Conservation (phyloP, 768 basidiomycete species). For the Lanmaoa rubissima region DNA sequence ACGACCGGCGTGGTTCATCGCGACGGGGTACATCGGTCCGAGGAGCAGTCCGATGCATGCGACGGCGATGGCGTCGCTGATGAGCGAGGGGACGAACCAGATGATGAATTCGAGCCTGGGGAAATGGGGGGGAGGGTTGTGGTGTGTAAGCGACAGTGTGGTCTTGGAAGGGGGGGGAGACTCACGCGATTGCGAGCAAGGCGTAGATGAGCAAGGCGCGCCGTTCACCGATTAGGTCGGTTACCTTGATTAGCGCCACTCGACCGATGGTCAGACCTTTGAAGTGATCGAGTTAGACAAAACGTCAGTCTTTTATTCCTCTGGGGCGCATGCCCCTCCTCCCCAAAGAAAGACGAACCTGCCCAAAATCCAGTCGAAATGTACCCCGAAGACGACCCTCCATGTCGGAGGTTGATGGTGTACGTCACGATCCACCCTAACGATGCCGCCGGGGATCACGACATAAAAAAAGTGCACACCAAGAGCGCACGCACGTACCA, state of each 20-base stretch:
- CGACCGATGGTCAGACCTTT: constrained; percentile 55
- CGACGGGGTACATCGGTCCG: constrained; percentile 47
- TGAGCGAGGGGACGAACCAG: constrained; percentile 52
- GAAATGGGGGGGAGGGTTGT: too few relatives aligned
- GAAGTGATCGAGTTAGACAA: too few relatives aligned
- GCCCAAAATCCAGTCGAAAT: constrained; percentile 53
- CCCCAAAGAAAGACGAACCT: constrained; percentile 32
- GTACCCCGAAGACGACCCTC: constrained; percentile 32
- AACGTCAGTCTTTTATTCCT: too few relatives aligned
- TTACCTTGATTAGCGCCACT: constrained; percentile 49
- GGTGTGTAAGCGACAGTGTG: background rate
- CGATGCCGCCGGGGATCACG: background rate
- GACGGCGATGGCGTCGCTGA: constrained; percentile 52
- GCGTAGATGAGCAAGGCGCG: constrained; percentile 49
- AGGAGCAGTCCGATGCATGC: constrained; percentile 50
- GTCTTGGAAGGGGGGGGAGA: background rate
- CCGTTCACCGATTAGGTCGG: constrained; percentile 51
- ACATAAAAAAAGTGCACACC: background rate
- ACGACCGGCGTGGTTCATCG: constrained; percentile 62
- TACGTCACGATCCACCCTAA: constrained; percentile 7
- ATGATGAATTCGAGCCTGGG: constrained; percentile 50
- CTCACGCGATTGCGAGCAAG: constrained; percentile 40
- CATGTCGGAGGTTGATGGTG: background rate
- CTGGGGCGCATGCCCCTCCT: too few relatives aligned
- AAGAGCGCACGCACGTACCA: background rate